Percentiles rank a stretch among this genome's conserved stretches.
Conservation (phyloP, 2,329 filamentous ascomycete species). For the Calonectria honghensis region DNA sequence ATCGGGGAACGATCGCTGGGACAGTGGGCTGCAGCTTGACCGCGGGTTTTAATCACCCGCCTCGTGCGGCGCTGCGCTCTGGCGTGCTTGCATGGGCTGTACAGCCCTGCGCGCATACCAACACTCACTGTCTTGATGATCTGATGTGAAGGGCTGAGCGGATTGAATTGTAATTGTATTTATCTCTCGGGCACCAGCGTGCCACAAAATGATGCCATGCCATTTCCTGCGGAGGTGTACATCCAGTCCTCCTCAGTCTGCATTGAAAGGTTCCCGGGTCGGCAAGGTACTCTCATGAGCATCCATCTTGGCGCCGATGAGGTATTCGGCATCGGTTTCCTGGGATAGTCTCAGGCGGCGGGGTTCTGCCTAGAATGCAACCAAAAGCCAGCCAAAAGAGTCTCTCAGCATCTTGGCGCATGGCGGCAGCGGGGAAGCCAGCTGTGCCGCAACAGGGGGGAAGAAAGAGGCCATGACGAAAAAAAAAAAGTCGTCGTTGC, state of each 20-base stretch:
- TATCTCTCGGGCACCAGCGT: no score
- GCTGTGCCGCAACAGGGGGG: neutral
- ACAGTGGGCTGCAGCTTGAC: neutral
- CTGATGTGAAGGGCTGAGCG: neutral
- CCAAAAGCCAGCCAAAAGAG: neutral
- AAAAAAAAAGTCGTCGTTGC: neutral
- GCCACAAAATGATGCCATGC: neutral
- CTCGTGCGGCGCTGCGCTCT: neutral
- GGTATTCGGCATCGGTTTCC: neutral
- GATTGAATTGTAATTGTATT: neutral
- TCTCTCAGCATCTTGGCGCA: neutral
- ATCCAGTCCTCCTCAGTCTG: neutral
- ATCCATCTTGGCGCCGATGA: neutral
- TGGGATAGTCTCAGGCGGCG: neutral
- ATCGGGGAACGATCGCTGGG: conserved; percentile 8
- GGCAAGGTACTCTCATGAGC: neutral
- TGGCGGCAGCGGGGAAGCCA: neutral
- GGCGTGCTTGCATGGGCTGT: neutral
- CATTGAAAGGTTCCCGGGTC: no score
- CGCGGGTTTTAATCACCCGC: neutral
- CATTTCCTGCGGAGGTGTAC: neutral
- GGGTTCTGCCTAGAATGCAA: conserved; percentile 4
- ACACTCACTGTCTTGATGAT: neutral
- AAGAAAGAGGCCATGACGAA: neutral
- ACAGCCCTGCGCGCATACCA: neutral